Evolutionary conservation across 495 filamentous ascomycete species (phyloP), one percentile per base, ranked within the genome.

Genomic region (Xylaria flabelliformis): DNA sequence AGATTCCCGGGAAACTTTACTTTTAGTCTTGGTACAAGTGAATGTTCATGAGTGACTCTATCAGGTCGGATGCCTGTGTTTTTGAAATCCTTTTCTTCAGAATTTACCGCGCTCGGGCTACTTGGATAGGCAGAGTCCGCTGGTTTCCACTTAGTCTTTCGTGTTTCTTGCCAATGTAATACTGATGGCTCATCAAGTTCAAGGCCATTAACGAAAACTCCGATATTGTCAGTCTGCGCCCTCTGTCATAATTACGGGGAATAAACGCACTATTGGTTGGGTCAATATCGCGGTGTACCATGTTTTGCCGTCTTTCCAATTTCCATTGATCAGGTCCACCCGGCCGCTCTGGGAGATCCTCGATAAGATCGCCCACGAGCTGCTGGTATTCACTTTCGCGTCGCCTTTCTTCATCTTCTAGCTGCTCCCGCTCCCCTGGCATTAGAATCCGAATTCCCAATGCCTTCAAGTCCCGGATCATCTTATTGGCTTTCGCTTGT

Each of bases 221-320:
- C 9, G 24, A 44, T 34, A 21, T 8, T 15, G 13, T 72, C 9
- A 72, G 70, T n/a, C 17, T 51, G 13, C 50, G 9, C 26, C 34
- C 12, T 46, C 6, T 15, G 24, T 48, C 2, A 4, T 36, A n/a
- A n/a, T n/a, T n/a, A 34, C 15, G 12, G 32, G 1, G 17, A 36
- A 17, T 36, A 53, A 29, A 73, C 71, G 9, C 4, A 73, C 71
- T 32, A 56, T 73, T 73, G 26, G 41, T 32, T 6, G 71, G 64
- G n/a, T 67, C 64, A 7, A 73, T 1, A 48, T 73, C 71, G 34
- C 39, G 42, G 39, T 73, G 71, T 42, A 73, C 17, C 55, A 73
- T 51, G 17, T 69, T 73, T 29, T 63, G 64, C 19, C 55, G 67
- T 32, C 71, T 56, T 34, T 63, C 44, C 3, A 36, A 19, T 44